Evolutionary conservation across 768 basidiomycete species (phyloP).

Genomic region (Mycena kentingensis): DNA sequence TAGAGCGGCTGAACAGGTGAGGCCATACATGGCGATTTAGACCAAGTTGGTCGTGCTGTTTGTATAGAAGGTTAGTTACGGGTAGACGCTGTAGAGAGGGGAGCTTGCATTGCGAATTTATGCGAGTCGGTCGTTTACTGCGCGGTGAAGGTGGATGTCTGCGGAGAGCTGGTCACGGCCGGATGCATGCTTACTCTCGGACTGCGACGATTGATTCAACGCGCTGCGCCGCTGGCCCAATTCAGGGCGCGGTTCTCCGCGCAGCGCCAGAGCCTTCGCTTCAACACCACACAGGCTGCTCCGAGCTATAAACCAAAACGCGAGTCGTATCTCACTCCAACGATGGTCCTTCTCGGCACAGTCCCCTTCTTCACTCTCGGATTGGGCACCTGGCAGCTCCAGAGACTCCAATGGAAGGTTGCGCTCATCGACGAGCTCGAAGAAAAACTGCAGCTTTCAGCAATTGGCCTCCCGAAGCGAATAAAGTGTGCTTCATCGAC

Average conservation of each 20-base stretch:
- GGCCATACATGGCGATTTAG: slow-evolving; percentile 13
- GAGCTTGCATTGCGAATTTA: no score
- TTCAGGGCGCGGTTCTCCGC: slow-evolving; percentile 4
- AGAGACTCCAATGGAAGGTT: slow-evolving; percentile 93
- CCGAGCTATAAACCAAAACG: slow-evolving; percentile 59
- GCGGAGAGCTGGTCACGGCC: not conserved
- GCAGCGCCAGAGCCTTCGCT: slow-evolving; percentile 3
- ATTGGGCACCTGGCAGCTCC: slow-evolving; percentile 92
- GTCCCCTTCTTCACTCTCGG: slow-evolving; percentile 90
- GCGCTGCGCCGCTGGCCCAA: slow-evolving; percentile 8
- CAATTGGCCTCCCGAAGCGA: slow-evolving; percentile 75
- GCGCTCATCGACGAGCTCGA: slow-evolving; percentile 91
- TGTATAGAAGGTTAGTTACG: no score
- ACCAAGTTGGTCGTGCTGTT: no score
- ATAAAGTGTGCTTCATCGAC: slow-evolving; percentile 69
- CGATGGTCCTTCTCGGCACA: slow-evolving; percentile 74
- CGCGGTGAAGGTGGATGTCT: not conserved
- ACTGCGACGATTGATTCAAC: slow-evolving; percentile 23
- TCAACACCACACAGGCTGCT: slow-evolving; percentile 33
- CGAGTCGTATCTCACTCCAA: slow-evolving; percentile 65
- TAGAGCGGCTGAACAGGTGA: not conserved
- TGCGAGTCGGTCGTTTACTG: not conserved
- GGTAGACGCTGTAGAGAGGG: no score
- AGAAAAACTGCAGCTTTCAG: slow-evolving; percentile 79
- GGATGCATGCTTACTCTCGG: slow-evolving; percentile 17